These are phyloP conservation scores for Dendrocalamus latiflorus DNA, from an alignment of 202 grass and related monocot species.

Conservation along the genomic window DNA sequence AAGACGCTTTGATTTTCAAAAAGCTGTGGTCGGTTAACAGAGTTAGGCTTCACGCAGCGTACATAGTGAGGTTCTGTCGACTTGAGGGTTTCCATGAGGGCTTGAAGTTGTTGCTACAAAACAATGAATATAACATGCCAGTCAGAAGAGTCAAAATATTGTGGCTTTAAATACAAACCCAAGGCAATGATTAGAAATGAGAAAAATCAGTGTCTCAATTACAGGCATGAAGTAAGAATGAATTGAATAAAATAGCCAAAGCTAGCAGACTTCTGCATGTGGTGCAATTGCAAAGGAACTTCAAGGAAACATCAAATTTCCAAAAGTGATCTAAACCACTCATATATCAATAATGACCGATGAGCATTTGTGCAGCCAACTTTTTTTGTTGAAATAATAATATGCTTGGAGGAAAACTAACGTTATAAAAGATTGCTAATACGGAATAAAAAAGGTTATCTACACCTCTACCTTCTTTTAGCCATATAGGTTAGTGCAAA, in stretches of 20 bases:
- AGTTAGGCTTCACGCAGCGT: slow-evolving; percentile 95
- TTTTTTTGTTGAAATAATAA: background rate
- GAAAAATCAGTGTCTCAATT: background rate
- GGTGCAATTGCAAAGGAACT: slow-evolving; percentile 13
- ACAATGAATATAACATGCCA: background rate
- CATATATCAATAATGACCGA: background rate
- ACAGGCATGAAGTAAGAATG: background rate
- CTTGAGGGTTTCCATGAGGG: slow-evolving; percentile 95
- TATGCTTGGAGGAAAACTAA: background rate
- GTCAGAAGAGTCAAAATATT: slow-evolving; percentile 6
- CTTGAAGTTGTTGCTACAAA: slow-evolving; percentile 93
- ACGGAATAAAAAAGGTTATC: background rate
- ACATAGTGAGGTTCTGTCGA: slow-evolving; percentile 95
- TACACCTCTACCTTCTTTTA: background rate
- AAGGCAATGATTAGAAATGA: background rate
- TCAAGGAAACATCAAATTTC: background rate
- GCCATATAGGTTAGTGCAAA: background rate
- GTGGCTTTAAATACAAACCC: background rate
- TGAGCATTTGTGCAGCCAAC: background rate
- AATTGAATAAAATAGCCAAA: background rate
- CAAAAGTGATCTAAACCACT: background rate
- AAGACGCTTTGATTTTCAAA: slow-evolving; percentile 98
- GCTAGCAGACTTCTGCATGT: background rate
- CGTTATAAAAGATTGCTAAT: background rate
- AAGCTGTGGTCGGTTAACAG: slow-evolving; percentile 78